Conservation (phyloP, 495 filamentous ascomycete species). For the Lepraria neglecta region DNA sequence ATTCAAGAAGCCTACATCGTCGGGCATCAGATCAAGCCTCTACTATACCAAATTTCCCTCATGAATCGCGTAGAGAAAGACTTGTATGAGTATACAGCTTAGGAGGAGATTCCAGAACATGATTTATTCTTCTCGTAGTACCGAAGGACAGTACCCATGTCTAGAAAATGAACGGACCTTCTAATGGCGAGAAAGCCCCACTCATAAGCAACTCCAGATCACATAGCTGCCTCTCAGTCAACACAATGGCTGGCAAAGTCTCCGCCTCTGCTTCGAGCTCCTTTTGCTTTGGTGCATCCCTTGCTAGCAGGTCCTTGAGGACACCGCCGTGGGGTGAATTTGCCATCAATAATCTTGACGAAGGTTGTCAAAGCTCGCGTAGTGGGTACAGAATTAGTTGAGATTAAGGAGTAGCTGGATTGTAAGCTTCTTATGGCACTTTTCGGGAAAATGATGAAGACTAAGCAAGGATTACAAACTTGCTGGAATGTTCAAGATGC, state of each 20-base stretch:
- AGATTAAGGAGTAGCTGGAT: background rate
- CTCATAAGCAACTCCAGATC: conserved; percentile 94
- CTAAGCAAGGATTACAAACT: too few relatives aligned
- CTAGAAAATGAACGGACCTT: conserved; percentile 57
- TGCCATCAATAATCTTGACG: conserved; percentile 45
- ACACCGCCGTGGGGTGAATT: conserved; percentile 91
- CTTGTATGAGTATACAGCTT: too few relatives aligned
- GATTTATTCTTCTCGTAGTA: too few relatives aligned
- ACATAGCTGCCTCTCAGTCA: conserved; percentile 91
- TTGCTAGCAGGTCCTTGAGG: conserved; percentile 92
- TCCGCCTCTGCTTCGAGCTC: conserved; percentile 80
- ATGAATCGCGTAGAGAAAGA: too few relatives aligned
- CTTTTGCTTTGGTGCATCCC: conserved; percentile 71
- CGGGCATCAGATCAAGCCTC: conserved; percentile 31
- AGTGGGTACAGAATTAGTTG: background rate
- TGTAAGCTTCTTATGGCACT: too few relatives aligned
- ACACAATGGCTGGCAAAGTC: conserved; percentile 71
- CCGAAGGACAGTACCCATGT: background rate
- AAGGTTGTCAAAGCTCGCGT: too few relatives aligned
- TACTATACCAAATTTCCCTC: background rate
- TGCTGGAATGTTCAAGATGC: too few relatives aligned
- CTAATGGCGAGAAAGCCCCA: conserved; percentile 93
- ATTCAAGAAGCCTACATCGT: conserved; percentile 79
- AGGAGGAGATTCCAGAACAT: too few relatives aligned
- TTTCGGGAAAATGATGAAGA: too few relatives aligned